Evolutionary conservation across 768 basidiomycete genomes (phyloP).

Genomic region (Suillus luteus): DNA sequence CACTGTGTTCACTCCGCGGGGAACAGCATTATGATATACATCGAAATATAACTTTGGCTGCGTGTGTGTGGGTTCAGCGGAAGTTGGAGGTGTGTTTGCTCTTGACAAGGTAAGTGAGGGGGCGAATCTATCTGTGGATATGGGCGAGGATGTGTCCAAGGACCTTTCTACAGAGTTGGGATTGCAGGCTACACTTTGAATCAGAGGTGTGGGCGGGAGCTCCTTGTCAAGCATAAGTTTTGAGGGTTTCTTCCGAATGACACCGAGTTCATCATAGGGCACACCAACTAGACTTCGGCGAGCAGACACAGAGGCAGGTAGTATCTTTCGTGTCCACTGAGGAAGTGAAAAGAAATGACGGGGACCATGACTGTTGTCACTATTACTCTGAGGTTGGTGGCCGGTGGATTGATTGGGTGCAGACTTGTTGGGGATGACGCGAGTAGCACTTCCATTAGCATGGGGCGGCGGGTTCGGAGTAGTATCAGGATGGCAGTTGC

Average conservation of each 20-base stretch:
- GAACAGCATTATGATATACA: constrained; percentile 52
- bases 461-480: constrained; percentile 36
- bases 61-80: constrained; percentile 38
- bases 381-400: constrained; percentile 35
- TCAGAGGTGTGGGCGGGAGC: constrained; percentile 50
- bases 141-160: not conserved
- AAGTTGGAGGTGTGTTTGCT: constrained; percentile 14
- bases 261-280: constrained; percentile 27
- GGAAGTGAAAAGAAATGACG: constrained; percentile 66
- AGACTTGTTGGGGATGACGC: constrained; percentile 46
- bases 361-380: constrained; percentile 36
- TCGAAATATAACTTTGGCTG: constrained; percentile 63
- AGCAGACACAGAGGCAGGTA: constrained; percentile 33
- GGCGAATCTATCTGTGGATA: not conserved
- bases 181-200: constrained; percentile 13
- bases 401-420: constrained; percentile 48
- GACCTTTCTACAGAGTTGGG: not conserved
- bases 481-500: constrained; percentile 26
- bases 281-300: constrained; percentile 32
- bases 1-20: constrained; percentile 50
- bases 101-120: not conserved
- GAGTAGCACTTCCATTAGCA: constrained; percentile 34
- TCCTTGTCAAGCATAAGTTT: constrained; percentile 42
- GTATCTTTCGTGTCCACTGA: constrained; percentile 59
- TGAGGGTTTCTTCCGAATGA: constrained; percentile 21